Base-by-base conservation (phyloP, 176 grass and related monocot genomes). In the Ensete ventricosum region DNA sequence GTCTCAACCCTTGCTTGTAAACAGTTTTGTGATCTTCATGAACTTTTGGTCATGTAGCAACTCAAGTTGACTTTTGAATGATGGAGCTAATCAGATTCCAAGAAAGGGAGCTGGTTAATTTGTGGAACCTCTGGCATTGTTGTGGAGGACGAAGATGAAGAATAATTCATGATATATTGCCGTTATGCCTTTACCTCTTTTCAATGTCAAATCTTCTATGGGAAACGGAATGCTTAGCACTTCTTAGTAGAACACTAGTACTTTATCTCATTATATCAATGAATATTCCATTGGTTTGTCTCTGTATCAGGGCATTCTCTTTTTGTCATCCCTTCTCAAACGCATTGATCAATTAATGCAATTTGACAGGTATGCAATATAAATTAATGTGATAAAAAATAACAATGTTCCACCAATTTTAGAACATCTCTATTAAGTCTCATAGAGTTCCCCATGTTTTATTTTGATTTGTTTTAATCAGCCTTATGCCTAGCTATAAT, bases 401-500 rank as follows among this genome's bases (percentile, higher is more conserved):
- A 50, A 70, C 10, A 19, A 50, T 70, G 34, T 51, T n/a, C 21
- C 9, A 48, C 17, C 25, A 50, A n/a, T 16, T 34, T 67, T 23
- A 29, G 11, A 67, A 34, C 63, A 65, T 2, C 23, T 65, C 4
- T 2, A 51, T 20, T 1, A 9, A 51, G 8, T 52, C 43, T 21
- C 9, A n/a, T 51, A 19, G 23, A 74, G 26, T 25, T 84, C 55
- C 84, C 65, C 69, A 52, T 70, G 25, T 9, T 9, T 25, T 80
- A 57, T 81, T 52, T 74, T 81, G 66, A 81, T 43, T 77, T 68
- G 55, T 55, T 29, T 80, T 53, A 65, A 82, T 73, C 77, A 96
- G 93, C 75, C 89, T 96, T 82, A 91, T 91, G 95, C 95, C 95
- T 68, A 84, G 90, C 64, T 99, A 93, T 67, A 94, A 99, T 79